phyloP scores from a whole-genome alignment of 2,329 filamentous ascomycete genomes.

The Raffaelea albimanens region DNA sequence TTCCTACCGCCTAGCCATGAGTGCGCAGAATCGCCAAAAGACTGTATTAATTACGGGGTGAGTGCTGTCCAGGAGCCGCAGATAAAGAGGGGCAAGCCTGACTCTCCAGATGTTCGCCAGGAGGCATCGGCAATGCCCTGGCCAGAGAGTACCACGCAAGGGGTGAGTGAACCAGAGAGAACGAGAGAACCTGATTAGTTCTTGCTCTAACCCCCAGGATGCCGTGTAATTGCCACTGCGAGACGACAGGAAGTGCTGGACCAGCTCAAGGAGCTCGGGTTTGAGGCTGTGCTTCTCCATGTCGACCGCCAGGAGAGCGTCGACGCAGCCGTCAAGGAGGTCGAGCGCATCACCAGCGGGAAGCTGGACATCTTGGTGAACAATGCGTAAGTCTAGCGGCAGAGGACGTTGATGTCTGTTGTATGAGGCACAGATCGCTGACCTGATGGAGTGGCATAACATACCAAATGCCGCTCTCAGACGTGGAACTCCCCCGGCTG shows the following conservation, averaged over 20 bases:
- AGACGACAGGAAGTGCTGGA: conserved; percentile 24
- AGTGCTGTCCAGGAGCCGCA: not conserved
- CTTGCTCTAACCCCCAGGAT: conserved; percentile 16
- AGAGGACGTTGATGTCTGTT: not conserved
- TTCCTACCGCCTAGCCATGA: too few relatives aligned
- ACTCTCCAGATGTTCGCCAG: conserved; percentile 15
- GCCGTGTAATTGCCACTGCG: conserved; percentile 29
- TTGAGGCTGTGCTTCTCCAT: conserved; percentile 19
- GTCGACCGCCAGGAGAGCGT: conserved; percentile 20
- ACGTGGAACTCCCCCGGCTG: conserved; percentile 39
- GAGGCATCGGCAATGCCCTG: conserved; percentile 20
- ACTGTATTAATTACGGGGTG: not conserved
- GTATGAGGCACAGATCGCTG: not conserved
- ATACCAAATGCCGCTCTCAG: conserved; percentile 39
- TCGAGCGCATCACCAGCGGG: conserved; percentile 26
- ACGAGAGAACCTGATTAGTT: not conserved
- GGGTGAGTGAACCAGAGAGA: not conserved
- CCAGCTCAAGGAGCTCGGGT: conserved; percentile 15
- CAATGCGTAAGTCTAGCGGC: conserved; percentile 36
- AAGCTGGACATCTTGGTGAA: conserved; percentile 49
- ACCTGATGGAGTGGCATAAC: conserved; percentile 13
- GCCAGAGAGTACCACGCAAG: conserved; percentile 17
- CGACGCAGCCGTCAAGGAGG: conserved; percentile 20
- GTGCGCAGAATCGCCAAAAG: too few relatives aligned
- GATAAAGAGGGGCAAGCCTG: not conserved